These are phyloP conservation scores for Mucor saturninus DNA, from an alignment of 371 early-diverging fungal genomes.

Conservation along the genomic window DNA sequence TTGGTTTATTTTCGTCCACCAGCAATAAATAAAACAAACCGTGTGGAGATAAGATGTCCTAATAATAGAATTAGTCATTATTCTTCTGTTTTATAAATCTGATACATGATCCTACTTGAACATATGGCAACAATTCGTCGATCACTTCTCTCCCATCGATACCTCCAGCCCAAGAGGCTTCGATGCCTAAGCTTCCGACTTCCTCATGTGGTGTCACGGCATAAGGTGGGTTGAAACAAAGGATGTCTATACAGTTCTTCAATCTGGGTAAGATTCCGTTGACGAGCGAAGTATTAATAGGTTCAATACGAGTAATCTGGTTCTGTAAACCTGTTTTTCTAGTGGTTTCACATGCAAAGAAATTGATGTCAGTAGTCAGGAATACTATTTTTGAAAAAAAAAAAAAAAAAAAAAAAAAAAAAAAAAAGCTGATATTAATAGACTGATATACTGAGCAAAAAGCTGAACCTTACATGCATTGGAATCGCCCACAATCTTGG, in stretches of 20 bases:
- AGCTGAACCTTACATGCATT: constrained; percentile 40
- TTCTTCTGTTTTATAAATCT: background rate
- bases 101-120: constrained; percentile 54
- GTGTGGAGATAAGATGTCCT: constrained; percentile 68
- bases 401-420: too few relatives aligned
- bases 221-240: constrained; percentile 96
- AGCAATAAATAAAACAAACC: constrained; percentile 90
- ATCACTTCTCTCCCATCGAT: constrained; percentile 91
- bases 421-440: background rate
- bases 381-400: constrained; percentile 27
- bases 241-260: constrained; percentile 67
- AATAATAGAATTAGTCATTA: background rate
- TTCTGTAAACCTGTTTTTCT: constrained; percentile 66
- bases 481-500: constrained; percentile 55
- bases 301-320: constrained; percentile 55
- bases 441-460: background rate
- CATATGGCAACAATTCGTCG: constrained; percentile 76
- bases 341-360: constrained; percentile 71
- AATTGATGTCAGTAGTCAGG: constrained; percentile 87
- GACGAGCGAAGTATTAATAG: constrained; percentile 63
- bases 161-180: constrained; percentile 96
- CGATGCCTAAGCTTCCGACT: constrained; percentile 76
- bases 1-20: constrained; percentile 89
- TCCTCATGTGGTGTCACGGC: constrained; percentile 81
- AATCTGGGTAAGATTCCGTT: constrained; percentile 62